Evolutionary conservation across 306 rosid genomes (phyloP).

Genomic region (Rosa multiflora): DNA sequence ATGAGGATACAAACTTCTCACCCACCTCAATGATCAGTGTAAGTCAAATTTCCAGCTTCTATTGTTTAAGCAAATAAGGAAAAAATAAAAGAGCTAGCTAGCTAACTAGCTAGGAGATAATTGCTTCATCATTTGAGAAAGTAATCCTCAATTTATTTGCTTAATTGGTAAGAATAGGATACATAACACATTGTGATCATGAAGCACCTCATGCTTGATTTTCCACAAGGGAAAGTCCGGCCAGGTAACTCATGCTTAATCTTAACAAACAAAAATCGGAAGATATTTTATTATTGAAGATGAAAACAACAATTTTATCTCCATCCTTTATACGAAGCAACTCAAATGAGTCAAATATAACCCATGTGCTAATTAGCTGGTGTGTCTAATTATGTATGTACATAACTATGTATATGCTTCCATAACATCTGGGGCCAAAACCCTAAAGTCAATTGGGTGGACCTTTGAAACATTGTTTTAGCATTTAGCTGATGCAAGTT

Average conservation of each 20-base stretch:
- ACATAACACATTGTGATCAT: not conserved
- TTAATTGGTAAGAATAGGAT: not conserved
- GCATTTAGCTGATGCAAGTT: slow-evolving; percentile 13
- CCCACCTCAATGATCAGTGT: slow-evolving; percentile 22
- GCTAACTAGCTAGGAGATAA: not conserved
- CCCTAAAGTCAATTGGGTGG: slow-evolving; percentile 46
- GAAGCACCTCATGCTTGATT: not conserved
- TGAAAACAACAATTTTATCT: not conserved
- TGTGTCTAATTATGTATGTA: not conserved
- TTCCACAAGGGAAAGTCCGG: not conserved
- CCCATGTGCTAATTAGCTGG: slow-evolving; percentile 32
- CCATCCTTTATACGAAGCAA: not conserved
- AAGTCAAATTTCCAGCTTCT: not conserved
- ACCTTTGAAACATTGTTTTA: slow-evolving; percentile 23
- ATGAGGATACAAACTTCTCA: slow-evolving; percentile 32
- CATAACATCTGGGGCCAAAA: slow-evolving; percentile 32
- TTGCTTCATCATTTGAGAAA: not conserved
- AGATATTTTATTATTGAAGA: not conserved
- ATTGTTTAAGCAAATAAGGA: not conserved
- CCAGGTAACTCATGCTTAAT: not conserved
- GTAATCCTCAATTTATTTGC: not conserved
- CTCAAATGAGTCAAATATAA: not conserved
- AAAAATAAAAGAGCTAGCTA: not conserved
- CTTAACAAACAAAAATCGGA: not conserved
- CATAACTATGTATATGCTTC: slow-evolving; percentile 11